Percentiles rank a stretch among this genome's conserved stretches.
phyloP scores from a whole-genome alignment of 2,329 filamentous ascomycete species.

The Lachnellula hyalina region DNA sequence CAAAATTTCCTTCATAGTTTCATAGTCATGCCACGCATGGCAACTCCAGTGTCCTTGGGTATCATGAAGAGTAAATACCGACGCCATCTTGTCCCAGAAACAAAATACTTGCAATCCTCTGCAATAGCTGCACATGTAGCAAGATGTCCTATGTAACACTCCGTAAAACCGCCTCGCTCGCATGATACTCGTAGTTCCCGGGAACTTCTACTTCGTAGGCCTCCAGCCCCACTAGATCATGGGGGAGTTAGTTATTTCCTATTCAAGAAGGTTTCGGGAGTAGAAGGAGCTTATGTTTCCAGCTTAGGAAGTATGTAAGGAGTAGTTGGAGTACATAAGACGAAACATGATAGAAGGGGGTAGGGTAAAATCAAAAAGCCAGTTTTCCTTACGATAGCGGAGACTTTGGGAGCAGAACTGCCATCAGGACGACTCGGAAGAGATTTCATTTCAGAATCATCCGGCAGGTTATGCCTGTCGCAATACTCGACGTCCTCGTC shows the following conservation, averaged over 20 bases:
- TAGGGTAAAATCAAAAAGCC: no score
- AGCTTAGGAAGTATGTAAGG: no score
- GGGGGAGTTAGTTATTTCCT: no score
- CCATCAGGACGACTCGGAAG: no score
- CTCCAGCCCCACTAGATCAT: constrained; percentile 13
- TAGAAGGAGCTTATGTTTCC: no score
- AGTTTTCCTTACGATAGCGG: no score
- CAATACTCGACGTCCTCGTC: background rate
- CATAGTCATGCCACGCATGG: background rate
- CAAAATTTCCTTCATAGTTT: background rate
- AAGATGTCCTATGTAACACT: background rate
- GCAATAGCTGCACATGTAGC: background rate
- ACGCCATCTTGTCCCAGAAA: background rate
- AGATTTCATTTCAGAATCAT: background rate
- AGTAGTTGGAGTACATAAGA: no score
- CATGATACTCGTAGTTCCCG: no score
- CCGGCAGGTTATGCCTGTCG: background rate
- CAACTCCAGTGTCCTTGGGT: background rate
- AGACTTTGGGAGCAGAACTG: background rate
- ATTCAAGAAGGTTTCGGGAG: no score
- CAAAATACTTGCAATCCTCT: background rate
- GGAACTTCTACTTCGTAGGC: background rate
- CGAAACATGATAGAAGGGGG: no score
- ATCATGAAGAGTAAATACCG: background rate
- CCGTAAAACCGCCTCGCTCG: background rate